Conservation (phyloP, 768 basidiomycete genomes). For the Tephrocybe rancida region DNA sequence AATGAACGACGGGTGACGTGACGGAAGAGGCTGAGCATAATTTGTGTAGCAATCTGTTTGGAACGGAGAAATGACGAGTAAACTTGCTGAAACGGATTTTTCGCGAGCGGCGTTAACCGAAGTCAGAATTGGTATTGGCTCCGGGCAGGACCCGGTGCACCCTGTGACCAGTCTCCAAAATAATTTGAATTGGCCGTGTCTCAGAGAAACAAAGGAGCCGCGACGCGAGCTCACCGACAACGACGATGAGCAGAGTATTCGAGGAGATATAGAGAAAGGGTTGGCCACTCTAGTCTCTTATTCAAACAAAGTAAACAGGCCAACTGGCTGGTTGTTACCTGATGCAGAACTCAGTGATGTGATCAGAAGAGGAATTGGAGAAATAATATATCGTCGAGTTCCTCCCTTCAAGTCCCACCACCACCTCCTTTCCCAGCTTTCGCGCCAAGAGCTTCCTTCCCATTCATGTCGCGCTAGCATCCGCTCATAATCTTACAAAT, state of each 20-base stretch:
- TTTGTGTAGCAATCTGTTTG: too few species aligned
- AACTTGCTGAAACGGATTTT: background rate
- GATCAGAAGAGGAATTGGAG: conserved; percentile 13
- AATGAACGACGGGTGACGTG: conserved; percentile 10
- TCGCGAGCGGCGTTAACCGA: conserved; percentile 13
- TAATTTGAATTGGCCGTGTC: conserved; percentile 6
- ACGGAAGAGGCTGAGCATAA: conserved; percentile 21
- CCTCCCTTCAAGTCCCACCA: conserved; percentile 16
- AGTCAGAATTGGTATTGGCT: background rate
- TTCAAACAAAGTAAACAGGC: too few species aligned
- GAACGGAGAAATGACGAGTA: background rate
- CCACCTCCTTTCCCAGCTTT: conserved; percentile 25
- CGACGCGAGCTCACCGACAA: background rate
- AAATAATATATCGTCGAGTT: conserved; percentile 10
- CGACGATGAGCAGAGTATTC: background rate
- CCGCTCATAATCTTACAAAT: conserved; percentile 10
- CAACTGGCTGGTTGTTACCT: conserved; percentile 12
- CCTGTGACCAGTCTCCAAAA: conserved; percentile 18
- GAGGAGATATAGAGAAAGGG: background rate
- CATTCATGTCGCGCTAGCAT: conserved; percentile 33
- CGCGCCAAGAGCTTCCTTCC: conserved; percentile 18
- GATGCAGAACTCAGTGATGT: conserved; percentile 20
- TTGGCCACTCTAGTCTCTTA: too few species aligned
- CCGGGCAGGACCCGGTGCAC: conserved; percentile 21
- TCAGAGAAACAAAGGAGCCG: conserved; percentile 4